A percentile compares a stretch with the other conserved stretches of the same genome.
These are phyloP conservation scores for Oidium heveae DNA, from an alignment of 2,329 filamentous ascomycete genomes.

Conservation along the genomic window DNA sequence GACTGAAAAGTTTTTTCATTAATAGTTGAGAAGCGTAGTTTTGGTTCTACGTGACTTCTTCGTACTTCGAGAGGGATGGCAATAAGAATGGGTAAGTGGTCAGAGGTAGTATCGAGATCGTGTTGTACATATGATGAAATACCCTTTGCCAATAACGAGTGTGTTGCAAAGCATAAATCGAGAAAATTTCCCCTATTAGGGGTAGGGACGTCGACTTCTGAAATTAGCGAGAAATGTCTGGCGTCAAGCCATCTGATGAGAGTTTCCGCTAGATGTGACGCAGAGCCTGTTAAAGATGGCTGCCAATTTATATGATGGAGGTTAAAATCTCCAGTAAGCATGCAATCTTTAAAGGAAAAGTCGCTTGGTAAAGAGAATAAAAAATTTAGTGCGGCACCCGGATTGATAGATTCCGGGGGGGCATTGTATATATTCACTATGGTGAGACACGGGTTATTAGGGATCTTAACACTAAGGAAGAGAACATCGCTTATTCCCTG, in stretches of 20 bases:
- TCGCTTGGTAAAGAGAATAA: no score
- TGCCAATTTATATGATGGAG: no score
- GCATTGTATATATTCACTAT: not conserved
- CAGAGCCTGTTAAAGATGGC: no score
- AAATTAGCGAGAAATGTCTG: not conserved
- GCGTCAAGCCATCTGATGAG: not conserved
- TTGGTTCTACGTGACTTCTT: no score
- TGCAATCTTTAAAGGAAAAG: no score
- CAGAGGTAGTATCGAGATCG: not conserved
- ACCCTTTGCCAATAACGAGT: not conserved
- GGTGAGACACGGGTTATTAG: not conserved
- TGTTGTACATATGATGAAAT: not conserved
- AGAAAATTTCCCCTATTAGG: not conserved
- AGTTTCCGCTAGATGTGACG: not conserved
- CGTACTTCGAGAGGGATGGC: not conserved
- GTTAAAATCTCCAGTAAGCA: no score
- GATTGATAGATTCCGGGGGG: not conserved
- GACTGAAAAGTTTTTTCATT: no score
- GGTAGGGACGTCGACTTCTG: not conserved
- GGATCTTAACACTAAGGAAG: not conserved
- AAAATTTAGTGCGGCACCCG: no score
- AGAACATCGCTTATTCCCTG: not conserved
- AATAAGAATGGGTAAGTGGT: not conserved
- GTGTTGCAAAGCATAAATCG: not conserved
- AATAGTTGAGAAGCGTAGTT: no score